These are phyloP conservation scores for Oxytropis ochrocephala DNA, from an alignment of 306 rosid genomes.

Conservation along the genomic window DNA sequence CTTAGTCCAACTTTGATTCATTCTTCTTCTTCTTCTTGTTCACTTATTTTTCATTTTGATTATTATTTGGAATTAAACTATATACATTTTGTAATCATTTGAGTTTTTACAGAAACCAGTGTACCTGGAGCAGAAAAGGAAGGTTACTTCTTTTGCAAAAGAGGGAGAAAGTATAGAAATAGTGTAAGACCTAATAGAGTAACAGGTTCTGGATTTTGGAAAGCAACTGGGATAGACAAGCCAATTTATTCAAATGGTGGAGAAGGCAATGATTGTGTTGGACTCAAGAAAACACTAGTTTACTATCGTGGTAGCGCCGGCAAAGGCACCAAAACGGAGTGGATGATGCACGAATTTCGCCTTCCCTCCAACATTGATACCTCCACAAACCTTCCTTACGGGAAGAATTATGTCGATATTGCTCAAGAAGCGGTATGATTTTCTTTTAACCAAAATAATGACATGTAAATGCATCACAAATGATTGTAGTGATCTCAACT, in stretches of 20 bases:
- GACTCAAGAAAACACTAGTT: slow-evolving; percentile 86
- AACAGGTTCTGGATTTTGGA: slow-evolving; percentile 88
- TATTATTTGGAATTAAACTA: not conserved
- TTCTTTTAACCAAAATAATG: no score
- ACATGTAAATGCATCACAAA: no score
- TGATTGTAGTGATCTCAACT: no score
- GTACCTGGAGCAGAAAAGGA: slow-evolving; percentile 49
- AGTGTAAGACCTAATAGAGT: slow-evolving; percentile 85
- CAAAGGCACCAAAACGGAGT: slow-evolving; percentile 88
- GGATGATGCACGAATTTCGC: slow-evolving; percentile 99
- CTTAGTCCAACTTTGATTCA: not conserved
- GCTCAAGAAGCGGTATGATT: slow-evolving; percentile 26
- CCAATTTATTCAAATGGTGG: slow-evolving; percentile 38
- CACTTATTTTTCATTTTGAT: no score
- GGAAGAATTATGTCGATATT: not conserved
- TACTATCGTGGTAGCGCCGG: slow-evolving; percentile 89
- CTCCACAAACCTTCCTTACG: not conserved
- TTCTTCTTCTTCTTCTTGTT: not conserved
- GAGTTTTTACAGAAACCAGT: not conserved
- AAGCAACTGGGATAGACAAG: slow-evolving; percentile 75
- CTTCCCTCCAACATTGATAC: slow-evolving; percentile 35
- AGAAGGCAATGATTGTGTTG: slow-evolving; percentile 46
- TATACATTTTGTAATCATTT: not conserved
- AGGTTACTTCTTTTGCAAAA: slow-evolving; percentile 72
- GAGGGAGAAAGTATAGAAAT: slow-evolving; percentile 92